Evolutionary conservation across 2,329 filamentous ascomycete genomes (phyloP).

Genomic region (Fusarium hostae): DNA sequence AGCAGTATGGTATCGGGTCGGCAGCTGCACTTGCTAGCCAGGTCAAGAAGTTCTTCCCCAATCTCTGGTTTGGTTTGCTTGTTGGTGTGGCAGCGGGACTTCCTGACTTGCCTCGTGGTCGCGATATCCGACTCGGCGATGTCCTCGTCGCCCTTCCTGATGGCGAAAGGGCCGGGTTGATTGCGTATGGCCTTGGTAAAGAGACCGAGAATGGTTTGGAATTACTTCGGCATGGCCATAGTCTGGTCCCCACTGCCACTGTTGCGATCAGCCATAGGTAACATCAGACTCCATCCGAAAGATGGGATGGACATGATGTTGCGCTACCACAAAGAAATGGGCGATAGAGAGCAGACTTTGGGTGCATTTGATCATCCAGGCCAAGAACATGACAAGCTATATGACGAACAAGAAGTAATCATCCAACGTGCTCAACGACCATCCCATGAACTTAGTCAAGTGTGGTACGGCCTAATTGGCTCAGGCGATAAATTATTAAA

Average conservation of each 20-base stretch:
- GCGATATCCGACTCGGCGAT: slow-evolving; percentile 54
- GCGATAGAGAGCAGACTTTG: too few species aligned
- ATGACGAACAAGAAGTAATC: too few species aligned
- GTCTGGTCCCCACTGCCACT: too few species aligned
- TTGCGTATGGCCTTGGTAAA: slow-evolving; percentile 51
- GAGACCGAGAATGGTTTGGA: slow-evolving; percentile 47
- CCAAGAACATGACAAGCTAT: too few species aligned
- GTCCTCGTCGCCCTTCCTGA: slow-evolving; percentile 48
- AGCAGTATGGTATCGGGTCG: slow-evolving; percentile 50
- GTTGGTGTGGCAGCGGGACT: slow-evolving; percentile 53
- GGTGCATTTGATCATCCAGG: too few species aligned
- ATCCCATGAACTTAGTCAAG: too few species aligned
- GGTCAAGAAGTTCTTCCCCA: slow-evolving; percentile 49
- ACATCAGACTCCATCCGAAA: too few species aligned
- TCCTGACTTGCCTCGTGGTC: too few species aligned
- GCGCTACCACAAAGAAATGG: too few species aligned
- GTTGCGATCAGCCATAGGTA: slow-evolving; percentile 52
- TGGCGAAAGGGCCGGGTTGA: slow-evolving; percentile 40
- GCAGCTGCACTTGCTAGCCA: slow-evolving; percentile 50
- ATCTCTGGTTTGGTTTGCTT: slow-evolving; percentile 52
- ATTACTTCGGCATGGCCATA: slow-evolving; percentile 40
- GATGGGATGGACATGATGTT: too few species aligned
- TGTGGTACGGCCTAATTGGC: slow-evolving; percentile 41
- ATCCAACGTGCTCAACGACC: too few species aligned
- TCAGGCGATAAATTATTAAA: slow-evolving; percentile 49